Base-by-base conservation (phyloP, 176 grass and related monocot genomes). In the Paspalum notatum region DNA sequence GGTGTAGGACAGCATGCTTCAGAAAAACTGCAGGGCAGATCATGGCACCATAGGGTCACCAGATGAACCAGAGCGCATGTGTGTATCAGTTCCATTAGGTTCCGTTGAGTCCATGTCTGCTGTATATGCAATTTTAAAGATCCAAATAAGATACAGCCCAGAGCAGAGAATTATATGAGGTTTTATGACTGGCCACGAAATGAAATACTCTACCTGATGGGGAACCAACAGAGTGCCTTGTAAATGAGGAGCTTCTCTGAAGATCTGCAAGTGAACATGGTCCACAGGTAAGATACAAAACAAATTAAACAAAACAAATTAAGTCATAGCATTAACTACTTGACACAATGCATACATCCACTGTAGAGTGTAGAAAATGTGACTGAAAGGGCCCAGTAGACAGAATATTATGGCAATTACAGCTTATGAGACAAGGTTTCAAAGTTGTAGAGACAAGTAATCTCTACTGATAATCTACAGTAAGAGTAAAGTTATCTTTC, bases 31-130 rank as follows among this genome's bases (percentile, higher is more conserved):
- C 54, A 61, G 42, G 41, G 70, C 25, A 26, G 62, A 37, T 91
- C 65, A 93, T 50, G 74, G 93, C 26, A 84, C 75, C 90, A 97
- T 89, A 32, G 79, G 71, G 50, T 93, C 88, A 1, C 68, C 74
- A 2, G 86, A 75, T 25, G 82, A 83, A 80, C 79, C 68, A 65
- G 87, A 80, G 79, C 62, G 78, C 45, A 80, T 83, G 46, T 97
- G 85, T 24, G 80, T 22, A 16, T 87, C 77, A 17, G 83, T 66
- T 80, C 80, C 88, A 51, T 83, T 89, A 8, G 80, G 71, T 58
- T 68, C 75, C 63, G 27, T 63, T 38, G 87, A 82, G 17, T 89
- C 80, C 90, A 88, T 86, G 26, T 76, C 87, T 54, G 85, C 22
- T 47, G 79, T 52, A 59, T 71, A 88, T 91, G 85, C 6, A 10